A percentile compares a stretch with the other conserved stretches of the same genome.
phyloP scores from a whole-genome alignment of 176 grass and related monocot species.

The Stipa capillata region DNA sequence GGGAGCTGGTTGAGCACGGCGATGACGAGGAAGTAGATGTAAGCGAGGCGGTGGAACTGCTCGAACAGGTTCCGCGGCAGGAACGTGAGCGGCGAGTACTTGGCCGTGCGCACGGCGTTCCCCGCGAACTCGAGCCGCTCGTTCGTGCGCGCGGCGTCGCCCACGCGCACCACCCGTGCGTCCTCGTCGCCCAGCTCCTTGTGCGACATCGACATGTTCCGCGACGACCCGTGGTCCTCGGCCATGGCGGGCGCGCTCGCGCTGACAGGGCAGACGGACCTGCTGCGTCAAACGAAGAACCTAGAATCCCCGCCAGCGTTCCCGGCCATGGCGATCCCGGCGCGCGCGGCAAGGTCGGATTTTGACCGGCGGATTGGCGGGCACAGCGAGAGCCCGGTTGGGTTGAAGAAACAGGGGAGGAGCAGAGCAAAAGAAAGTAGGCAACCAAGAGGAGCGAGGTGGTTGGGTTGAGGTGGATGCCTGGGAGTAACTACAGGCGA shows the following conservation, averaged over 20 bases:
- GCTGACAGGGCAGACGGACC: not conserved
- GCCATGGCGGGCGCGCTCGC: constrained; percentile 18
- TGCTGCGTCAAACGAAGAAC: not conserved
- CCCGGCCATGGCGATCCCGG: not conserved
- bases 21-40: constrained; percentile 91
- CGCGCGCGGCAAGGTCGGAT: not conserved
- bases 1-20: constrained; percentile 92
- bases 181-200: constrained; percentile 73
- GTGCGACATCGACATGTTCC: constrained; percentile 53
- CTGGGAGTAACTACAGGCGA: constrained; percentile 19
- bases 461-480: constrained; percentile 6
- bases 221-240: constrained; percentile 57
- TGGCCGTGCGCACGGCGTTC: constrained; percentile 82
- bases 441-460: not conserved
- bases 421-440: not conserved
- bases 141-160: constrained; percentile 37
- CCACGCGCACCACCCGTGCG: constrained; percentile 56
- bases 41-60: constrained; percentile 94
- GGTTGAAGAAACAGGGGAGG: constrained; percentile 23
- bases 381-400: not conserved
- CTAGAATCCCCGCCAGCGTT: not conserved
- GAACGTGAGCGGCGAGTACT: constrained; percentile 87
- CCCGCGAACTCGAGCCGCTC: constrained; percentile 54
- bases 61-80: constrained; percentile 93
- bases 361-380: not conserved